Base-by-base conservation (phyloP, 257 asterid genomes). In the Petunia axillaris region DNA sequence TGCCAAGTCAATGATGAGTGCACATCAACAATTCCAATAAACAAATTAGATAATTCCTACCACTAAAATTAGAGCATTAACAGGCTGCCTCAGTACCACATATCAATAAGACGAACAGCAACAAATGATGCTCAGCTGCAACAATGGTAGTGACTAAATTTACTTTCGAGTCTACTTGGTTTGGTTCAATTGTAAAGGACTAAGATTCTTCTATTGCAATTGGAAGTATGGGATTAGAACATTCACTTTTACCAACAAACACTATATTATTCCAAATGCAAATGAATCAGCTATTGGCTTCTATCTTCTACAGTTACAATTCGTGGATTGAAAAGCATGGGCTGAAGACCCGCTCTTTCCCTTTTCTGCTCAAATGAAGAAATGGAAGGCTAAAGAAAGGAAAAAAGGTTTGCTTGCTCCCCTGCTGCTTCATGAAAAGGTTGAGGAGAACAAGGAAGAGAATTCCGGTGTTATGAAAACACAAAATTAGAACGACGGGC, bases 51-150 rank as follows among this genome's bases (percentile, higher is more conserved):
- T 25, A 58, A 70, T 46, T 44, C 1, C 10, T 25, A 68, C 46
- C 25, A 44, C 76, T 8, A 25, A 11, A 44, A 35, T 35, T 43
- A 8, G 15, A 63, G 1, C 16, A 44, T 68, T 68, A 68, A 9
- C 76, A 68, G 46, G 76, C 58, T 46, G 25, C 58, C 10, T 46
- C 76, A 46, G 41, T 25, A 46, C 76, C 76, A 70, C 41, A 70
- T 70, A 16, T 44, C 16, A 68, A 70, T 70, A 40, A 70, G 58
- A 46, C 44, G 58, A 1, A 70, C 58, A 46, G 37, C 16, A 46
- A 46, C 76, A 70, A 70, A 25, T 8, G 43, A 46, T 16, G 11
- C 10, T 70, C 2, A 3, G 39, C 43, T 8, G 41, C 77, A 46
- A 44, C 43, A 70, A 46, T 70, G 1, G 58, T 53, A 53, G 15